Conservation (phyloP, 495 filamentous ascomycete species). For the Sordaria brevicollis region DNA sequence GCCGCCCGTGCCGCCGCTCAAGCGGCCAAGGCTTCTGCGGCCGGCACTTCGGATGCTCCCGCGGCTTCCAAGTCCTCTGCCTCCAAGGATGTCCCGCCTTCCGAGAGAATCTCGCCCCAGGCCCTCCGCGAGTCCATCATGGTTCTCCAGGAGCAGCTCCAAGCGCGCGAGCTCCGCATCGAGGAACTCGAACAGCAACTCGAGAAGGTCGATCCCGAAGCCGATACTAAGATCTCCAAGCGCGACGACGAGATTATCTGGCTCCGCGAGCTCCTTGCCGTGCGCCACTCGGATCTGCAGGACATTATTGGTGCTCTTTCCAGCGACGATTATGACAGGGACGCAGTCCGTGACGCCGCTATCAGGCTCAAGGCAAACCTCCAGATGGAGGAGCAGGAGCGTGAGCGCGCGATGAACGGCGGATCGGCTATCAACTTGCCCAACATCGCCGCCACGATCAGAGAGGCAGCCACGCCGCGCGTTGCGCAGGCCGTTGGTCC, state of each 20-base stretch:
- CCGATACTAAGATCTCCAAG: conserved; percentile 71
- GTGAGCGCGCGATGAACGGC: conserved; percentile 56
- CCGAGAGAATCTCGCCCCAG: conserved; percentile 84
- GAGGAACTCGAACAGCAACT: conserved; percentile 73
- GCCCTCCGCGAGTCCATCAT: conserved; percentile 91
- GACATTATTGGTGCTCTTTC: conserved; percentile 80
- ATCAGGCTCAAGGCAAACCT: conserved; percentile 89
- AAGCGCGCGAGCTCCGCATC: conserved; percentile 81
- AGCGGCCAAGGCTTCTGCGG: conserved; percentile 60
- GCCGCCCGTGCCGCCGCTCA: conserved; percentile 80
- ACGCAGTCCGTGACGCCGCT: conserved; percentile 74
- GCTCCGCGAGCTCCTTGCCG: conserved; percentile 86
- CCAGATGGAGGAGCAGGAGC: conserved; percentile 95
- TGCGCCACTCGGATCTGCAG: conserved; percentile 80
- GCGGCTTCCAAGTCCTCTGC: conserved; percentile 13
- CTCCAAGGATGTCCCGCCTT: conserved; percentile 42
- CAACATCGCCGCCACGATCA: conserved; percentile 42
- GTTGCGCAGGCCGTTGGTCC: conserved; percentile 69
- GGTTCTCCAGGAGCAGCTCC: conserved; percentile 91
- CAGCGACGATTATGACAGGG: conserved; percentile 59
- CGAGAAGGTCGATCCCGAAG: conserved; percentile 56
- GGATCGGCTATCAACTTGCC: conserved; percentile 41
- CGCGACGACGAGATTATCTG: conserved; percentile 89
- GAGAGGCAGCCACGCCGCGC: conserved; percentile 59
- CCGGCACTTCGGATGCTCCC: conserved; percentile 21